Evolutionary conservation across 164 flowering plant genomes (phyloP), one percentile per base, ranked within the genome.

Genomic region (Vitis rupestris): DNA sequence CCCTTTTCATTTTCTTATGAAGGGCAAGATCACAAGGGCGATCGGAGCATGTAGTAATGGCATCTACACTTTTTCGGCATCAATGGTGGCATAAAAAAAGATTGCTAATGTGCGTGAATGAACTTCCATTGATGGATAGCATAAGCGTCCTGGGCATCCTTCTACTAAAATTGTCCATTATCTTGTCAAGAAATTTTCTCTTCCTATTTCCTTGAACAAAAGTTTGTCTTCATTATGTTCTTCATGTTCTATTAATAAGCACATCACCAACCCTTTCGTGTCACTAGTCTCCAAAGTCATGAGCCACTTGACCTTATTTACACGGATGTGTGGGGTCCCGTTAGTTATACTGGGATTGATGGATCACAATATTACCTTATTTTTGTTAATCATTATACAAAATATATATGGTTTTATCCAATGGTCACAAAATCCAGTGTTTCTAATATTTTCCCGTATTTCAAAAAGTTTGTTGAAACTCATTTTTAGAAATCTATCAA

Each of bases 31-130:
- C 37, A 27, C 30, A 0, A 49, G 58, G 58, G 48, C 16, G 58
- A 65, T 51, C 1, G 59, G 68, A 65, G 68, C 59, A 65, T 65
- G 68, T 53, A 65, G 54, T 60, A 65, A 65, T 65, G 68, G 29
- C 11, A 17, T 65, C 58, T 65, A 65, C 37, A 2, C 47, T 1
- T 59, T 27, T 2, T 0, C 56, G 1, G 23, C 0, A 50, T 50
- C 51, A 54, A 50, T 9, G 56, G 66, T 64, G 37, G 50, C 50
- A 27, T 54, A 19, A 58, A 47, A 65, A 53, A 27, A 65, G 9
- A 50, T 58, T 65, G 6, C 4, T 3, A 3, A 31, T 31, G 44
- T 6, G 44, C 44, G 2, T 31, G 44, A 31, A 31, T 1, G 10
- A 29, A 65, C 68, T 30, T 65, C 59, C 2, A 65, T 65, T 30